These are phyloP conservation scores for Camillea tinctor DNA, from an alignment of 2,329 filamentous ascomycete species.

Conservation along the genomic window DNA sequence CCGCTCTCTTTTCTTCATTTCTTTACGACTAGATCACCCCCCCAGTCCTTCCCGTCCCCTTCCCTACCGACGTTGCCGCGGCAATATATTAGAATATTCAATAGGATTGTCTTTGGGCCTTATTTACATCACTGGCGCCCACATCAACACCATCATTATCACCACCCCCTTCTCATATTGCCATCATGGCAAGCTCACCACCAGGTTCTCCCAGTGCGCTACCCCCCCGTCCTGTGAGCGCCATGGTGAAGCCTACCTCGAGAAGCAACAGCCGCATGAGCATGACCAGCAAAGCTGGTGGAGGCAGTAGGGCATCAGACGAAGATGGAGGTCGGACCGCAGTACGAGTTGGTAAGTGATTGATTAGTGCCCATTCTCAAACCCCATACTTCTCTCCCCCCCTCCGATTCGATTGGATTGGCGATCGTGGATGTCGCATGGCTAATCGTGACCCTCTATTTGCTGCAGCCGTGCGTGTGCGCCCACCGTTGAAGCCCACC, in stretches of 20 bases:
- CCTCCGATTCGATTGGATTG: not conserved
- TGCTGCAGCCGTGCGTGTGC: slow-evolving; percentile 78
- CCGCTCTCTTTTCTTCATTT: slow-evolving; percentile 1
- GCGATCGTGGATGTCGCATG: not conserved
- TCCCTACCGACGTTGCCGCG: slow-evolving; percentile 2
- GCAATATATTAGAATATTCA: not conserved
- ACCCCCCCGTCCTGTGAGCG: slow-evolving; percentile 73
- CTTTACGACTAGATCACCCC: not conserved
- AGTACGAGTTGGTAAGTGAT: slow-evolving; percentile 88
- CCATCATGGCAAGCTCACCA: slow-evolving; percentile 65
- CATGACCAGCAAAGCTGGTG: slow-evolving; percentile 72
- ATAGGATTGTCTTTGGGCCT: not conserved
- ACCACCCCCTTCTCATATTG: slow-evolving; percentile 24
- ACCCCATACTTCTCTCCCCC: not conserved
- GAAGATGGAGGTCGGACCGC: slow-evolving; percentile 81
- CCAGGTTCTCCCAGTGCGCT: slow-evolving; percentile 61
- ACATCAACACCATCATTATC: slow-evolving; percentile 5
- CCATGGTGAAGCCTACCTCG: slow-evolving; percentile 70
- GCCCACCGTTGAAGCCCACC: slow-evolving; percentile 75
- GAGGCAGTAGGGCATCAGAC: slow-evolving; percentile 80
- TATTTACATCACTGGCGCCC: not conserved
- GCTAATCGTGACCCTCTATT: slow-evolving; percentile 7
- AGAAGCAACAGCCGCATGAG: slow-evolving; percentile 84
- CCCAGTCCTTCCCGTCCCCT: slow-evolving; percentile 4
- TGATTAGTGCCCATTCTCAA: slow-evolving; percentile 2